Conservation (phyloP, 1,139 yeast species). For the Keqinozyma sinolaborantium region DNA sequence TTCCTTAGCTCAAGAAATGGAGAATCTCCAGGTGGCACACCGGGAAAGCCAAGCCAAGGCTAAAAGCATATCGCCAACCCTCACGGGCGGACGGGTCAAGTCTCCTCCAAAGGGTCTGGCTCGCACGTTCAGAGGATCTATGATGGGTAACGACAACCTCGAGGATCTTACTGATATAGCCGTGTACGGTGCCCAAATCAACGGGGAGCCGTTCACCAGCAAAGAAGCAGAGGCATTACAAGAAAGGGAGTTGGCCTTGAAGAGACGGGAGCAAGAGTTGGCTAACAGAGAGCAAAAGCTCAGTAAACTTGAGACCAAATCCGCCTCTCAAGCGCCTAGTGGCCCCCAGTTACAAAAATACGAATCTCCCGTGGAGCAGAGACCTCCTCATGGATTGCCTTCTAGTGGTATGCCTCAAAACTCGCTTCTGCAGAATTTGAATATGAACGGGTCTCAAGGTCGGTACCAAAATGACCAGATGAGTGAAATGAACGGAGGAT, state of each 20-base stretch:
- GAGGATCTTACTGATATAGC: constrained; percentile 47
- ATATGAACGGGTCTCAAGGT: constrained; percentile 7
- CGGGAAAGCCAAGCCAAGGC: constrained; percentile 10
- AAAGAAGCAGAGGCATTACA: constrained; percentile 7
- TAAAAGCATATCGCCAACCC: neutral
- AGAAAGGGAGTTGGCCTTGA: constrained; percentile 38
- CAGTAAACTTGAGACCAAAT: too few species aligned
- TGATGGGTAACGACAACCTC: constrained; percentile 23
- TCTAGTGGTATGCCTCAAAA: constrained; percentile 29
- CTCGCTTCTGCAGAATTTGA: constrained; percentile 23
- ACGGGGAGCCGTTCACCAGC: constrained; percentile 12
- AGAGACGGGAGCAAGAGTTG: constrained; percentile 42
- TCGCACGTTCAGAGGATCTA: constrained; percentile 7
- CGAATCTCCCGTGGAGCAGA: constrained; percentile 21
- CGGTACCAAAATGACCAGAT: constrained; percentile 2
- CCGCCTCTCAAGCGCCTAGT: constrained; percentile 1
- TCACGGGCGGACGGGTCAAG: neutral
- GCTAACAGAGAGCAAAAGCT: constrained; percentile 28
- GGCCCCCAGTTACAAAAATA: constrained; percentile 7
- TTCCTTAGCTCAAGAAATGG: constrained; percentile 21
- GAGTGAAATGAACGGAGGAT: neutral
- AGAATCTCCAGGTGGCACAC: constrained; percentile 20
- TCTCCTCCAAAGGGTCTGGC: neutral
- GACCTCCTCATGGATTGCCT: constrained; percentile 37
- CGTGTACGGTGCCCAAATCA: constrained; percentile 32